phyloP scores from a whole-genome alignment of 805 yeast species.

The Candida khao-thaluensis region DNA sequence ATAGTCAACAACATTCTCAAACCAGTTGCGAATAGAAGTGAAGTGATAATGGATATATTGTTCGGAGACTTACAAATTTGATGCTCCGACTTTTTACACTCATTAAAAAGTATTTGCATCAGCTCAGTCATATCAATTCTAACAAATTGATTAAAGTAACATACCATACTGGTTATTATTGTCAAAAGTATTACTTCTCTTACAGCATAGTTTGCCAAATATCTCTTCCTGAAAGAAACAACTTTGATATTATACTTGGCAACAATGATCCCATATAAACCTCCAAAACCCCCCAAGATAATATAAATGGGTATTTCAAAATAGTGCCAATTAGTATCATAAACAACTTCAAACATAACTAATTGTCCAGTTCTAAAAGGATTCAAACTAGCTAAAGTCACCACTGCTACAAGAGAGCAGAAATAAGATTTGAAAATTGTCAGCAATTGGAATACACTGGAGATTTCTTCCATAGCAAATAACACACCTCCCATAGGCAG shows the following conservation, averaged over 20 bases:
- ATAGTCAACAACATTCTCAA: slow-evolving; percentile 71
- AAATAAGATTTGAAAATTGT: slow-evolving; percentile 91
- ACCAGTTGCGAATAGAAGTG: slow-evolving; percentile 68
- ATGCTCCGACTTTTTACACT: slow-evolving; percentile 55
- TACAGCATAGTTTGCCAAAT: slow-evolving; percentile 55
- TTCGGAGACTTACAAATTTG: slow-evolving; percentile 36
- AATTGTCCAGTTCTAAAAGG: slow-evolving; percentile 95
- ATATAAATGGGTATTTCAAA: slow-evolving; percentile 81
- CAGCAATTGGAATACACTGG: slow-evolving; percentile 66
- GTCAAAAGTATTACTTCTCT: slow-evolving; percentile 73
- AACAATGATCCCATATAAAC: slow-evolving; percentile 79
- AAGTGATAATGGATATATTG: slow-evolving; percentile 40
- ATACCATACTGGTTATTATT: slow-evolving; percentile 65
- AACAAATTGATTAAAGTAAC: slow-evolving; percentile 81
- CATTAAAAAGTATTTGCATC: slow-evolving; percentile 86
- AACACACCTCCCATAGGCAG: slow-evolving; percentile 96
- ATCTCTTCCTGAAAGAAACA: slow-evolving; percentile 74
- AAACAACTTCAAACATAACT: slow-evolving; percentile 88
- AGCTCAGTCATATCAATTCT: slow-evolving; percentile 91
- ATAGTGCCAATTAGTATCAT: slow-evolving; percentile 82
- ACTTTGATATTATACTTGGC: slow-evolving; percentile 72
- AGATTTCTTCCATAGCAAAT: slow-evolving; percentile 89
- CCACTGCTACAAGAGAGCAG: slow-evolving; percentile 85
- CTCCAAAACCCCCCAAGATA: slow-evolving; percentile 85
- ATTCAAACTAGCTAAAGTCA: slow-evolving; percentile 73